phyloP scores from a whole-genome alignment of 768 basidiomycete genomes.

The Pleurotus platypus region DNA sequence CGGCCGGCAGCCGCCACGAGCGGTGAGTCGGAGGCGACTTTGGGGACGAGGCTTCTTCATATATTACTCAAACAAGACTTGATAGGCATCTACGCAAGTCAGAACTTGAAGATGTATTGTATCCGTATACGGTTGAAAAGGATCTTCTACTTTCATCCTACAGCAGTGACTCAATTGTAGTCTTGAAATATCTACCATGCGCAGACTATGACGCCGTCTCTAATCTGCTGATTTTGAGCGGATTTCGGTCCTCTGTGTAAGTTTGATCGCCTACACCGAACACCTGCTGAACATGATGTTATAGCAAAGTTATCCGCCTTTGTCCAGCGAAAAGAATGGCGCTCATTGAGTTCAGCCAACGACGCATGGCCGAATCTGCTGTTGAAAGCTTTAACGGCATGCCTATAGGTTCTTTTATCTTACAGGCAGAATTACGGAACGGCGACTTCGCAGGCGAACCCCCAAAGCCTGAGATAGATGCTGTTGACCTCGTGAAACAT shows the following conservation, averaged over 20 bases:
- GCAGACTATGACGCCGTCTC: conserved; percentile 4
- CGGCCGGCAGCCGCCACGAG: too few species aligned
- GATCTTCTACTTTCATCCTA: neutral
- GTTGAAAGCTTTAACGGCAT: neutral
- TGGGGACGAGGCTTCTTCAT: too few species aligned
- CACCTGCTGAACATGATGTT: neutral
- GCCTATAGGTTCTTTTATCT: neutral
- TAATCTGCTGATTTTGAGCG: neutral
- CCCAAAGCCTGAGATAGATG: neutral
- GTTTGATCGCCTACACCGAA: neutral
- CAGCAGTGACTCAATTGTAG: neutral
- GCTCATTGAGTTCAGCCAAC: neutral
- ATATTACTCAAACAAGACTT: neutral
- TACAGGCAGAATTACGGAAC: neutral
- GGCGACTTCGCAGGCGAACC: neutral
- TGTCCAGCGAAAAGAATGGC: neutral
- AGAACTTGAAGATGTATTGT: neutral
- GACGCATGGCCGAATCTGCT: conserved; percentile 4
- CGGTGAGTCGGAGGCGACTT: too few species aligned
- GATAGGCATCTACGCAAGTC: neutral
- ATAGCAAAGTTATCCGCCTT: neutral
- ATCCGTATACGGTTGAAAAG: neutral
- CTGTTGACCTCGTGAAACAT: neutral
- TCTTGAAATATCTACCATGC: neutral
- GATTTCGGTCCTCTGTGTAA: conserved; percentile 9